Evolutionary conservation across 2,329 filamentous ascomycete genomes (phyloP).

Genomic region (Epichloe amarillans): DNA sequence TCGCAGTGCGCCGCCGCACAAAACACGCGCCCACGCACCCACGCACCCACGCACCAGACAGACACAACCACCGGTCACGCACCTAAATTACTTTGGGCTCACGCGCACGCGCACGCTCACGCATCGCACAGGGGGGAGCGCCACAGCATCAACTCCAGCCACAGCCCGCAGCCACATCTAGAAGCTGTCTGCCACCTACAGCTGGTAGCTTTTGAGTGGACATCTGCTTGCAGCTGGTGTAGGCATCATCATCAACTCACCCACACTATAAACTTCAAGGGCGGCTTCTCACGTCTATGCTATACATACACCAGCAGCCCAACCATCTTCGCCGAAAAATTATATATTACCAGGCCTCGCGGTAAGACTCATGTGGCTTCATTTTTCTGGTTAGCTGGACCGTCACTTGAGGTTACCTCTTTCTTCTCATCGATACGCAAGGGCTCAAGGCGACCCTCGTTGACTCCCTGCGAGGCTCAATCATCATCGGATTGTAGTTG

Average conservation of each 20-base stretch:
- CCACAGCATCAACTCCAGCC: background rate
- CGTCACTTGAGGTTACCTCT: no score
- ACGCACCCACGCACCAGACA: background rate
- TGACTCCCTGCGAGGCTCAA: background rate
- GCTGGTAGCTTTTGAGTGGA: background rate
- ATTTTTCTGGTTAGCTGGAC: no score
- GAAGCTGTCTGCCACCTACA: background rate
- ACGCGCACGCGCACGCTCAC: background rate
- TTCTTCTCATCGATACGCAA: background rate
- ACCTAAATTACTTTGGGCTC: background rate
- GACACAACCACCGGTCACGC: background rate
- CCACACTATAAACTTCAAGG: background rate
- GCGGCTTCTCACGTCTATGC: background rate
- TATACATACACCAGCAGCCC: background rate
- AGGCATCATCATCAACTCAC: background rate
- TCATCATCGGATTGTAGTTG: background rate
- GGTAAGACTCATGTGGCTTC: background rate
- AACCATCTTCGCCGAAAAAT: background rate
- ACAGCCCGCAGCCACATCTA: constrained; percentile 2
- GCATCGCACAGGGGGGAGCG: background rate
- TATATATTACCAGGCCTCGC: background rate
- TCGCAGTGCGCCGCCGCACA: constrained; percentile 1
- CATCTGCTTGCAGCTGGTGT: background rate
- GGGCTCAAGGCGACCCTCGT: background rate
- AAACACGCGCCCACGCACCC: background rate